Conservation (phyloP, 805 yeast genomes). For the Brettanomyces anomalus region DNA sequence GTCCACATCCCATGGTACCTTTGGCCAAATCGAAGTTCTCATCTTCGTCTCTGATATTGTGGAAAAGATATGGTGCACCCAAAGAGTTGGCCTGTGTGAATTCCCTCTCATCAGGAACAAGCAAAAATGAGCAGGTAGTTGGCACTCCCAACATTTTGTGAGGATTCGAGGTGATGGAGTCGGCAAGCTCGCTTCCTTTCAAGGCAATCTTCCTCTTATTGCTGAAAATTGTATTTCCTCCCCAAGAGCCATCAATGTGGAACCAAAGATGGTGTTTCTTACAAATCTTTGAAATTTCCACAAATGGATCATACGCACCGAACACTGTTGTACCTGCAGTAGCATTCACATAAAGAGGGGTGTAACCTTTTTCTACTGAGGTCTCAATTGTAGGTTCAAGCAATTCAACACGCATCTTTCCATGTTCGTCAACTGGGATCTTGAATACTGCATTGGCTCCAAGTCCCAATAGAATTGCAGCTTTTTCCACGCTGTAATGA, state of each 20-base stretch:
- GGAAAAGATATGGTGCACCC: slow-evolving; percentile 76
- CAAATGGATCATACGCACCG: slow-evolving; percentile 72
- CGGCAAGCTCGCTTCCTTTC: slow-evolving; percentile 55
- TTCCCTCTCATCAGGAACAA: slow-evolving; percentile 56
- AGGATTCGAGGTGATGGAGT: slow-evolving; percentile 75
- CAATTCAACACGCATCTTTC: slow-evolving; percentile 43
- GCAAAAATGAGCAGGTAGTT: slow-evolving; percentile 61
- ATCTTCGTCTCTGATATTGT: slow-evolving; percentile 41
- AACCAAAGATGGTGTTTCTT: slow-evolving; percentile 55
- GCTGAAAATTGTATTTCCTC: slow-evolving; percentile 75
- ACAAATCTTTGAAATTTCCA: slow-evolving; percentile 44
- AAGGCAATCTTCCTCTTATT: slow-evolving; percentile 34
- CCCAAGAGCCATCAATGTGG: slow-evolving; percentile 89
- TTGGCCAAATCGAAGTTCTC: slow-evolving; percentile 69
- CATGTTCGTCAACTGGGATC: slow-evolving; percentile 46
- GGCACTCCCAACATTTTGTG: slow-evolving; percentile 90
- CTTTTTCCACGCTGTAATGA: slow-evolving; percentile 74
- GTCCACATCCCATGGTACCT: slow-evolving; percentile 89
- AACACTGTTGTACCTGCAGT: slow-evolving; percentile 88
- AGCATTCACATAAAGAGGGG: slow-evolving; percentile 69
- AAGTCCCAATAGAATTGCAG: slow-evolving; percentile 67
- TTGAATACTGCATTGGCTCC: slow-evolving; percentile 59
- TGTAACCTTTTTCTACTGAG: slow-evolving; percentile 42
- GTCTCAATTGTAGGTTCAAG: slow-evolving; percentile 36
- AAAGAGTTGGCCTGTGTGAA: slow-evolving; percentile 71